Percentiles rank a stretch among this genome's conserved stretches.
Evolutionary conservation across 1,139 yeast genomes (phyloP).

Genomic region (Hyphopichia burtonii): DNA sequence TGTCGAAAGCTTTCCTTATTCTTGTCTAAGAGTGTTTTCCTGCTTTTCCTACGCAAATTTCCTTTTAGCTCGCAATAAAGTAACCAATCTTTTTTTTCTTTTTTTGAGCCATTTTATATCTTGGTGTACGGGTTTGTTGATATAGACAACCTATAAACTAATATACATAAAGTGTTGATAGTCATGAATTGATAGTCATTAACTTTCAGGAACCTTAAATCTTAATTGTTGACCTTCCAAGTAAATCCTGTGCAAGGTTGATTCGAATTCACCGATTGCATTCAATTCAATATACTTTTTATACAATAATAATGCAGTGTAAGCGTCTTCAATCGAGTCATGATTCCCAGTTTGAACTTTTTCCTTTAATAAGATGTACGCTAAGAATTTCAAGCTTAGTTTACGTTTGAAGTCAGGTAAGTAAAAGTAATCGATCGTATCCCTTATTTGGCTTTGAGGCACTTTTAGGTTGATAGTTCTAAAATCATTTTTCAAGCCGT

Average conservation of each 20-base stretch:
- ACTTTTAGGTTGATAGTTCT: slow-evolving; percentile 89
- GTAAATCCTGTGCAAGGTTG: slow-evolving; percentile 63
- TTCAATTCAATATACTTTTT: slow-evolving; percentile 65
- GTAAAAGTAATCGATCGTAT: slow-evolving; percentile 80
- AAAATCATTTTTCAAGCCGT: slow-evolving; percentile 89
- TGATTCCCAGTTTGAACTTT: slow-evolving; percentile 91
- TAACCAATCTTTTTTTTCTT: too few relatives aligned
- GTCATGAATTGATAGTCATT: not conserved
- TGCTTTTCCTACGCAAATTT: too few relatives aligned
- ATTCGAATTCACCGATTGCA: slow-evolving; percentile 58
- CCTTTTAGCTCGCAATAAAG: too few relatives aligned
- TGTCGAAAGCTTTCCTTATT: too few relatives aligned
- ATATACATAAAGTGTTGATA: not conserved
- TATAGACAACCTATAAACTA: too few relatives aligned
- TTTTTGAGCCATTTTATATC: too few relatives aligned
- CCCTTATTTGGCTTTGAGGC: slow-evolving; percentile 81
- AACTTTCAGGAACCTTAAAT: slow-evolving; percentile 38
- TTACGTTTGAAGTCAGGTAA: slow-evolving; percentile 70
- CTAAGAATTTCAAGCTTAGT: slow-evolving; percentile 83
- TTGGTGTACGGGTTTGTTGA: too few relatives aligned
- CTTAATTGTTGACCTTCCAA: slow-evolving; percentile 63
- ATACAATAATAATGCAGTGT: slow-evolving; percentile 77
- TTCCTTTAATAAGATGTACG: slow-evolving; percentile 72
- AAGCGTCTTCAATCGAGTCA: slow-evolving; percentile 95
- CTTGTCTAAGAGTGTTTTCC: too few relatives aligned